A percentile compares a stretch with the other conserved stretches of the same genome.
These are phyloP conservation scores for Populus euphratica DNA, from an alignment of 345 rosid species.

Conservation along the genomic window DNA sequence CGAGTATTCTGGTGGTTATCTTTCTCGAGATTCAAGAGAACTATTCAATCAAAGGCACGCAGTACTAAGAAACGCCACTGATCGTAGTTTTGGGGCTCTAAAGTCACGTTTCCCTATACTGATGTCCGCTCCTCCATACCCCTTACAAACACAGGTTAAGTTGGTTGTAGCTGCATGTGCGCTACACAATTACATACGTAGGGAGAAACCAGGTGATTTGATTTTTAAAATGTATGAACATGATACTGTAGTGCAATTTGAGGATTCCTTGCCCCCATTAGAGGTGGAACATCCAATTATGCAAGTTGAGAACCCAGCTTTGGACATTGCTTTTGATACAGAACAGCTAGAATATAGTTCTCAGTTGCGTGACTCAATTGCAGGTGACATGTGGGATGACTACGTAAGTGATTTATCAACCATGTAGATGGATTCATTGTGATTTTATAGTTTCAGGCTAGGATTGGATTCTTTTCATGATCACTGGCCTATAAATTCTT, in stretches of 20 bases:
- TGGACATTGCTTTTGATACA: conserved; percentile 35
- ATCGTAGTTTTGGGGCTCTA: conserved; percentile 57
- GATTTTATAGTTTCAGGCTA: conserved; percentile 20
- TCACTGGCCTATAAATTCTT: conserved; percentile 7
- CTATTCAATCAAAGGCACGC: conserved; percentile 77
- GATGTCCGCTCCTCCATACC: conserved; percentile 82
- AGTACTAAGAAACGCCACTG: conserved; percentile 43
- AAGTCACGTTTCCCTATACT: conserved; percentile 83
- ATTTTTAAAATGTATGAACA: conserved; percentile 55
- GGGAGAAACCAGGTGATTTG: conserved; percentile 71
- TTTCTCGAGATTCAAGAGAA: conserved; percentile 57
- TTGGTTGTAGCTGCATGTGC: conserved; percentile 82
- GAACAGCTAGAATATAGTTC: conserved; percentile 43
- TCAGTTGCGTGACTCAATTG: conserved; percentile 64
- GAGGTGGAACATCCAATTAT: conserved; percentile 36
- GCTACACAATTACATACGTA: conserved; percentile 67
- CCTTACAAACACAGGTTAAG: conserved; percentile 81
- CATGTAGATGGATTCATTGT: conserved; percentile 33
- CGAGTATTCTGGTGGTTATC: conserved; percentile 43
- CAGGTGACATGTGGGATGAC: conserved; percentile 65
- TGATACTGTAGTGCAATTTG: conserved; percentile 34
- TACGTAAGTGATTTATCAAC: conserved; percentile 44
- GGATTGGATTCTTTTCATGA: conserved; percentile 24
- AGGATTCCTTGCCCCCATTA: conserved; percentile 31
- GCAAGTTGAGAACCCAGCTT: conserved; percentile 32